Evolutionary conservation across 331 rosid species (phyloP), one percentile per base, ranked within the genome.

Genomic region (Quercus lobata): DNA sequence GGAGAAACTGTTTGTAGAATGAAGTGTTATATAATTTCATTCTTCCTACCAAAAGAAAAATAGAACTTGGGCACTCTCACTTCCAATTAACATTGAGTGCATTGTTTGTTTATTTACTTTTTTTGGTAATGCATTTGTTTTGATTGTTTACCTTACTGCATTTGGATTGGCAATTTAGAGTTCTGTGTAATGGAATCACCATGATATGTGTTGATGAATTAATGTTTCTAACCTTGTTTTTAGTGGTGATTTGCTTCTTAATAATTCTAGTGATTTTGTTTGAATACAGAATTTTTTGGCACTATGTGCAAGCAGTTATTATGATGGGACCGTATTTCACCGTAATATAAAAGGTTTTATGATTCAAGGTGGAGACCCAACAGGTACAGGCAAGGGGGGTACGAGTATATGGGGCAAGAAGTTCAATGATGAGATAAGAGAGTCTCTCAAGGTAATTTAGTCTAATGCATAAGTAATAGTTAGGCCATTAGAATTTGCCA

Each of bases 321-420:
- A 90, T 84, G 99, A 95, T 84, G 96, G 98, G 73, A 95, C 99
- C 65, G 79, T 95, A 85, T 95, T 95, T 82, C 97, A 95, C 77
- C 94, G 99, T 81, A 95, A 93, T 75, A 93, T 95, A 57, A 95
- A 95, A 78, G 99, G 98, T n/a, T 95, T 95, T 69, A 95, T 95
- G 98, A 95, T 95, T 76, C 99, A 95, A 93, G 99, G 99, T 35
- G 99, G 99, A 69, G 99, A 95, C 60, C 98, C 98, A 62, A 89
- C 98, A 34, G 99, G 99, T 58, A 95, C 99, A 0, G 99, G 97
- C 82, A 95, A 93, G 77, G 98, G 96, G 5, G 99, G 98, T 15
- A 93, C 93, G 71, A 90, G 99, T 44, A 93, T 93, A 34, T 95
- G 98, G 99, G 97, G 98, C 58, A 95, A 93, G 85, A 95, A 95